Percentiles rank a stretch among this genome's conserved stretches.
These are phyloP conservation scores for Melaleuca alternifolia DNA, from an alignment of 345 rosid genomes.

Conservation along the genomic window DNA sequence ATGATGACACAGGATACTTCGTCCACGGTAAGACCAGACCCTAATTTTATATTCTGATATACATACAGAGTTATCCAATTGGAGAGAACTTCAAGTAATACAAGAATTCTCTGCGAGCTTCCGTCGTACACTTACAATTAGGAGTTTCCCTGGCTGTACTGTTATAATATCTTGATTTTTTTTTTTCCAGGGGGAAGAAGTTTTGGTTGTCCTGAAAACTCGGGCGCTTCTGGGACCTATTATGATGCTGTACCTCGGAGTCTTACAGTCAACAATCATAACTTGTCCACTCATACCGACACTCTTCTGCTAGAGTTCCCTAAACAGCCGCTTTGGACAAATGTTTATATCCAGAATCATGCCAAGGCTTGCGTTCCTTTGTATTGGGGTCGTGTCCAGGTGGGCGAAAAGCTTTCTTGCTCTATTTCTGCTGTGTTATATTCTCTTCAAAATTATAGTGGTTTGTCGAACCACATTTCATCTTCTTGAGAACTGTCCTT, in stretches of 20 bases:
- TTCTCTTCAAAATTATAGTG: background rate
- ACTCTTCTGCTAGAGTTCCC: slow-evolving; percentile 62
- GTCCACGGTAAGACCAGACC: slow-evolving; percentile 39
- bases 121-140: background rate
- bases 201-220: slow-evolving; percentile 44
- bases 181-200: slow-evolving; percentile 48
- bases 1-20: slow-evolving; percentile 32
- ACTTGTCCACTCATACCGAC: slow-evolving; percentile 54
- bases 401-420: slow-evolving; percentile 4
- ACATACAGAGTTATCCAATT: background rate
- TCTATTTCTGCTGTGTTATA: background rate
- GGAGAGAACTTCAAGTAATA: background rate
- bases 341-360: slow-evolving; percentile 34
- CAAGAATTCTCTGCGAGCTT: background rate
- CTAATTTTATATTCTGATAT: background rate
- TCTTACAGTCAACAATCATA: slow-evolving; percentile 44
- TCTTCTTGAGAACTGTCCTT: background rate
- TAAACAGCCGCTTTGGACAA: slow-evolving; percentile 62
- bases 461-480: background rate
- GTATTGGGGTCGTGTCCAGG: slow-evolving; percentile 76
- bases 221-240: slow-evolving; percentile 74
- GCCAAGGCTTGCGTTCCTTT: slow-evolving; percentile 67
- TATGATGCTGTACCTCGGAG: slow-evolving; percentile 72
- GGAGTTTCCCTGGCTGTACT: background rate
- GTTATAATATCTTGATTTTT: background rate